Conservation (phyloP, 768 basidiomycete genomes). For the Phaeotremella skinneri region DNA sequence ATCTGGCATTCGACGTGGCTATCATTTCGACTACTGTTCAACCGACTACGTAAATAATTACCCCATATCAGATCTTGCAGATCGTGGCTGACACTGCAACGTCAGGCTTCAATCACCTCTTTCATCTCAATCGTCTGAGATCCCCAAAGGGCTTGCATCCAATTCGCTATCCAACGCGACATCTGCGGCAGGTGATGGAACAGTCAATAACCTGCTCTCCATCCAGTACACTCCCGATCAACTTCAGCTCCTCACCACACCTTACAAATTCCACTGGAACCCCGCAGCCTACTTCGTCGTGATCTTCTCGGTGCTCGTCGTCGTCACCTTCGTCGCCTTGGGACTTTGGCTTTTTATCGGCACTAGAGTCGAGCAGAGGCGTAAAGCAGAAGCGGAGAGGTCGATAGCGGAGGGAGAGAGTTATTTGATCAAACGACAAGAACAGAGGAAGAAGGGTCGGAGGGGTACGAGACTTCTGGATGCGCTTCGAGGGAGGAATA, state of each 20-base stretch:
- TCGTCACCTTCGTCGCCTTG: not conserved
- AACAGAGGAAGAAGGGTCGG: not conserved
- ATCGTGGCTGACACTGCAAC: not conserved
- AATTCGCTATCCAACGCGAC: not conserved
- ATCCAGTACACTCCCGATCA: constrained; percentile 14
- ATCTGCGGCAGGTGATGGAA: not conserved
- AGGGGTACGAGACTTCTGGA: constrained; percentile 20
- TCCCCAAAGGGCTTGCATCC: not conserved
- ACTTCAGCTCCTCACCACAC: constrained; percentile 10
- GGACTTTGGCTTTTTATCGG: not conserved
- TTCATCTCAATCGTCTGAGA: not conserved
- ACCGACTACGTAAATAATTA: constrained; percentile 2
- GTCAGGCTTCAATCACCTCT: not conserved
- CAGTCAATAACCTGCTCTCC: constrained; percentile 1
- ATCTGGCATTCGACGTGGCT: constrained; percentile 31
- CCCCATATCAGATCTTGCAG: not conserved
- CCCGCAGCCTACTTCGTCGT: constrained; percentile 26
- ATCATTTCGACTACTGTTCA: not conserved
- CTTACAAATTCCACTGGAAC: constrained; percentile 28
- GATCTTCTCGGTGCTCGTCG: constrained; percentile 17
- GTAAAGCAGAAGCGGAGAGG: not conserved
- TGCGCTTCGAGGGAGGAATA: constrained; percentile 19
- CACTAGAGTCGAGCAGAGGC: not conserved
- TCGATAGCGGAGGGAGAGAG: constrained; percentile 2
- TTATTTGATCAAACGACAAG: not conserved